These are phyloP conservation scores for Leptographium radiaticola DNA, from an alignment of 2,329 filamentous ascomycete genomes.

Conservation along the genomic window DNA sequence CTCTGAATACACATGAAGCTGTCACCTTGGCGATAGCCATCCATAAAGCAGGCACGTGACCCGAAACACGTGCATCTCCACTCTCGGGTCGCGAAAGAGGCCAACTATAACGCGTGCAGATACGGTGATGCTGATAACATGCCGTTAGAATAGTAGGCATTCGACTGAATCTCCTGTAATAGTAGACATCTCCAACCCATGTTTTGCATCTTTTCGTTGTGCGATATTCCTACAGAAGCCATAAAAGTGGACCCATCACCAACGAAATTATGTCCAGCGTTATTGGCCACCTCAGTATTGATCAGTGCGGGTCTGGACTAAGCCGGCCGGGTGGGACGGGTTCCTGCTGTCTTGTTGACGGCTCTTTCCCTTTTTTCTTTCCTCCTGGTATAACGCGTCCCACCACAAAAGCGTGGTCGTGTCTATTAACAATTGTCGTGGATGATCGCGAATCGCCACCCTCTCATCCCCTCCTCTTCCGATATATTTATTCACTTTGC, in stretches of 20 bases:
- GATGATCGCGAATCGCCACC: not conserved
- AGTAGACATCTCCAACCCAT: too few relatives aligned
- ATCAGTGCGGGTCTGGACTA: slow-evolving; percentile 1
- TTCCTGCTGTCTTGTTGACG: slow-evolving; percentile 4
- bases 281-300: not conserved
- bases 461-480: not conserved
- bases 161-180: too few relatives aligned
- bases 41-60: too few relatives aligned
- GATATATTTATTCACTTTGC: not conserved
- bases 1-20: too few relatives aligned
- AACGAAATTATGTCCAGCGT: not conserved
- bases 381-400: slow-evolving; percentile 4
- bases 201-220: too few relatives aligned
- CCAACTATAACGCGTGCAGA: too few relatives aligned
- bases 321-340: slow-evolving; percentile 3
- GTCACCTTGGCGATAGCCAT: too few relatives aligned
- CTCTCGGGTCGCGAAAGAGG: too few relatives aligned
- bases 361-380: slow-evolving; percentile 4
- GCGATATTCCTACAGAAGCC: not conserved
- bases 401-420: slow-evolving; percentile 2
- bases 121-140: too few relatives aligned
- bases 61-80: too few relatives aligned
- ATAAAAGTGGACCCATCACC: not conserved
- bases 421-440: not conserved
- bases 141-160: too few relatives aligned